Evolutionary conservation across 768 basidiomycete species (phyloP).

Genomic region (Rhizopogon vesiculosus): DNA sequence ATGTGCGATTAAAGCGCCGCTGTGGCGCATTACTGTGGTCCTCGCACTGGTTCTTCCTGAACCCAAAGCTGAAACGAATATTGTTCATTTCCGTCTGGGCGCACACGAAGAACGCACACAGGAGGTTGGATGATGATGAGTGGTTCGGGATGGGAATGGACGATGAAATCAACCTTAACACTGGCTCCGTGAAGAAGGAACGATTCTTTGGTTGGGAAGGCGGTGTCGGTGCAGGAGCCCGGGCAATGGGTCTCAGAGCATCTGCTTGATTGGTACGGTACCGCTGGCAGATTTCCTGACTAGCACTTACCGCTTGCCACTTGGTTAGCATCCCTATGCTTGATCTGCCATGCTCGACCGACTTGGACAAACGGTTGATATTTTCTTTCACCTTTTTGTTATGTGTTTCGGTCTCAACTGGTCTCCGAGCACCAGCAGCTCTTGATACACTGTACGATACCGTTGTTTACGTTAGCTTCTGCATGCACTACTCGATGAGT

Average conservation of each 20-base stretch:
- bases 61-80: constrained; percentile 87
- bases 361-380: neutral
- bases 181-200: constrained; percentile 35
- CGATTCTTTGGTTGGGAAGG: constrained; percentile 82
- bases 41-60: constrained; percentile 96
- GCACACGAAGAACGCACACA: constrained; percentile 54
- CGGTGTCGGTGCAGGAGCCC: constrained; percentile 71
- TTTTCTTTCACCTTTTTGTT: neutral
- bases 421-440: neutral
- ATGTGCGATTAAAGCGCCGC: constrained; percentile 47
- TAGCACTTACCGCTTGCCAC: constrained; percentile 11
- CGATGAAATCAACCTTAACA: constrained; percentile 28
- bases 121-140: constrained; percentile 50
- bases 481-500: neutral
- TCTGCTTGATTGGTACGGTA: constrained; percentile 25
- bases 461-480: neutral
- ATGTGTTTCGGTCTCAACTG: neutral
- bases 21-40: constrained; percentile 89
- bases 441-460: neutral
- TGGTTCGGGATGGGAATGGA: constrained; percentile 27
- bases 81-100: constrained; percentile 94
- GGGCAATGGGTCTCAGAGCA: constrained; percentile 62
- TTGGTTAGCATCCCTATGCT: neutral
- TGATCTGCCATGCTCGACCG: neutral
- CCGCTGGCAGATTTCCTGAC: constrained; percentile 1